Conservation (phyloP, 371 early-diverging fungal genomes). For the Parasitella parasitica region DNA sequence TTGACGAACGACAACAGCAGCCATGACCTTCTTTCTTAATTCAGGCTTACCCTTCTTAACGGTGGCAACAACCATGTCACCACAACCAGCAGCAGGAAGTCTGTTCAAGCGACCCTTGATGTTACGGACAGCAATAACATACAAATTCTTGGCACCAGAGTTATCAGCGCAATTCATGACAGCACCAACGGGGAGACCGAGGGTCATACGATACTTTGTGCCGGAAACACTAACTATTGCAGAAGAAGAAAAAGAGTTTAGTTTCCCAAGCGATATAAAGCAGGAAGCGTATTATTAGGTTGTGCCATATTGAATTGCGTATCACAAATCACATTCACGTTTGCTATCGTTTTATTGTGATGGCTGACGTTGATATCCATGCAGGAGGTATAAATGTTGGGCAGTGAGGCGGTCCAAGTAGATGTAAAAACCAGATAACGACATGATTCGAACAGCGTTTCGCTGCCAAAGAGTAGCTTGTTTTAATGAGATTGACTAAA, state of each 20-base stretch:
- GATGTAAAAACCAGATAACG: not conserved
- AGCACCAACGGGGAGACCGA: constrained; percentile 99
- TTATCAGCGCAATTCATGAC: constrained; percentile 99
- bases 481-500: not conserved
- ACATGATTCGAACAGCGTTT: not conserved
- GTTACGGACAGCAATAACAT: constrained; percentile 98
- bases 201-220: constrained; percentile 98
- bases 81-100: constrained; percentile 99
- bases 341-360: not conserved
- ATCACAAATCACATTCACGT: not conserved
- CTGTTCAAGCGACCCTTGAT: constrained; percentile 98
- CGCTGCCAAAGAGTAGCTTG: not conserved
- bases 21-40: constrained; percentile 99
- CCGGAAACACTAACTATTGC: constrained; percentile 73
- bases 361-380: not conserved
- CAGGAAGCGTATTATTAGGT: not conserved
- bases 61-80: constrained; percentile 99
- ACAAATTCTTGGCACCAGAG: constrained; percentile 99
- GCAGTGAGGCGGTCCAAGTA: not conserved
- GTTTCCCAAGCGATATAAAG: not conserved
- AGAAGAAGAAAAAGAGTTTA: not conserved
- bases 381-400: not conserved
- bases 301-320: not conserved
- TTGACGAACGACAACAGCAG: constrained; percentile 99
- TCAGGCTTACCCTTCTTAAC: constrained; percentile 99